Base-by-base conservation (phyloP, 2,329 filamentous ascomycete genomes). In the Nemania sp. region DNA sequence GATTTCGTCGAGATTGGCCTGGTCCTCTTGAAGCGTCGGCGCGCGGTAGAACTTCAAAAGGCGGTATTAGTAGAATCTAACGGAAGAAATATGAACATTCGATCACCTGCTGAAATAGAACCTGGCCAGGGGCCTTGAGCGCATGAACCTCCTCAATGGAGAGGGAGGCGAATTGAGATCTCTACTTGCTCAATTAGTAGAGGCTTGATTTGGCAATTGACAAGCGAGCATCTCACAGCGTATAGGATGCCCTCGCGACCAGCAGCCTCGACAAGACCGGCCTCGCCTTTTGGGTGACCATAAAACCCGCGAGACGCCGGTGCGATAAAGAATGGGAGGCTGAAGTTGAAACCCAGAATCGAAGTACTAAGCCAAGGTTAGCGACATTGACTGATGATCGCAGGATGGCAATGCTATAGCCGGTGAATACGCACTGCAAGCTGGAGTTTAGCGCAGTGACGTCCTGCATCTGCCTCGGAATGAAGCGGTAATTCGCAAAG, bases 321-420 rank as follows among this genome's bases (percentile, higher is more conserved):
- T 59, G 76, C 76, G 68, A 85, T 84, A 74, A 81, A 85, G 74
- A 85, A 80, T n/a, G 82, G 82, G 0, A 78, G 77, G 0, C 78
- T 80, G 71, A 83, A 81, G 72, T 83, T 81, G 73, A 82, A 74
- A 34, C 82, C 82, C 35, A 84, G 73, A 54, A 84, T 80, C 17
- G 77, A 81, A 5, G 81, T 83, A 15, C 52, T 54, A 35, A 45
- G 29, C n/a, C 39, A 1, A 35, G 12, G 25, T 53, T 34, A 53
- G 40, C 39, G 32, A 25, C 39, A 39, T 21, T 11, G 4, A 34
- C 25, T 4, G 20, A 45, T 29, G 34, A 29, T 21, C 39, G n/a
- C 11, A 45, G 34, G 20, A 11, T 5, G 1, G 17, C 76, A 76
- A 51, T 43, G 9, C 15, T 29, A 29, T 29, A 17, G 17, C 15